A percentile compares a stretch with the other conserved stretches of the same genome.
phyloP scores from a whole-genome alignment of 345 rosid species.

The Salix caprea region DNA sequence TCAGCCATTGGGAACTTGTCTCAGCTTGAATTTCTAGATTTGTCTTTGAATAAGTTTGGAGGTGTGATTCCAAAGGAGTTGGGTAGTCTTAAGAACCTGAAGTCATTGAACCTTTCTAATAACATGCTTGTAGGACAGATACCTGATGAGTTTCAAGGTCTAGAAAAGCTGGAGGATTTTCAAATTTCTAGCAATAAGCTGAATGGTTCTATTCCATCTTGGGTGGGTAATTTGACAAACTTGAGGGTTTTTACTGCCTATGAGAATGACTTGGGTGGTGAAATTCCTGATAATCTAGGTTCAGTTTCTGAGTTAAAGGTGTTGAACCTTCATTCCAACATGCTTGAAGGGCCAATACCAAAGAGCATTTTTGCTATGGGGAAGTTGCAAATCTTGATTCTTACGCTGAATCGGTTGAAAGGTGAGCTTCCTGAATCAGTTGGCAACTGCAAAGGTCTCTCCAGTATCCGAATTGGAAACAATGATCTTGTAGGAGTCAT shows the following conservation, averaged over 20 bases:
- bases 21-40: slow-evolving; percentile 50
- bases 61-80: slow-evolving; percentile 51
- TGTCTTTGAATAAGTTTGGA: slow-evolving; percentile 46
- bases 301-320: slow-evolving; percentile 52
- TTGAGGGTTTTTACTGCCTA: slow-evolving; percentile 76
- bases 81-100: slow-evolving; percentile 27
- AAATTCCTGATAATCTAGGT: slow-evolving; percentile 65
- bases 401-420: slow-evolving; percentile 64
- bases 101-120: slow-evolving; percentile 44
- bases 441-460: slow-evolving; percentile 71
- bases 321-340: slow-evolving; percentile 90
- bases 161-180: slow-evolving; percentile 61
- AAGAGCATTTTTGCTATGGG: slow-evolving; percentile 68
- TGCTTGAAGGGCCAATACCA: slow-evolving; percentile 75
- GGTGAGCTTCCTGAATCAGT: slow-evolving; percentile 68
- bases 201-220: slow-evolving; percentile 71
- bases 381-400: slow-evolving; percentile 70
- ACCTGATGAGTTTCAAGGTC: slow-evolving; percentile 36
- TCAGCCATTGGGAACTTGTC: slow-evolving; percentile 24
- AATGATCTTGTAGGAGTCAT: slow-evolving; percentile 71
- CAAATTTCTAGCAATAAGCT: slow-evolving; percentile 71
- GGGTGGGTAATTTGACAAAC: slow-evolving; percentile 68
- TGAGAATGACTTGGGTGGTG: slow-evolving; percentile 66
- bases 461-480: slow-evolving; percentile 78
- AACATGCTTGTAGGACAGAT: slow-evolving; percentile 55